Percentiles rank a stretch among this genome's conserved stretches.
Evolutionary conservation across 441 rosid species (phyloP).

Genomic region (Populus trichocarpa): DNA sequence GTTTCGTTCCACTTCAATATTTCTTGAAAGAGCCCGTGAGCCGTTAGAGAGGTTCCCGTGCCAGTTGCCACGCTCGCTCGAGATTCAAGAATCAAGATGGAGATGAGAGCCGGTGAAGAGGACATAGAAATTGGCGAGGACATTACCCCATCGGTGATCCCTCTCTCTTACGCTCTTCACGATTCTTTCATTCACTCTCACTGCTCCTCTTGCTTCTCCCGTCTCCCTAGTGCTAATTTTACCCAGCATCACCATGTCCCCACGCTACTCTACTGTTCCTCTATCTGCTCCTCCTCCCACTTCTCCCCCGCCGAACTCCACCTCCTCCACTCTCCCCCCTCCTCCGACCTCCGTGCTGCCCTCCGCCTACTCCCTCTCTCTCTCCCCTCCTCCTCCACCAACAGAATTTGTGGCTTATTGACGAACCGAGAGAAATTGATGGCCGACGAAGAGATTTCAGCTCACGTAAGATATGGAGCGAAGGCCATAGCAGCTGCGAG

Average conservation of each 20-base stretch:
- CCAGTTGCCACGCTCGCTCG: too few species aligned
- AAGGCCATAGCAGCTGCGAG: conserved; percentile 32
- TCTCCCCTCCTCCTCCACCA: conserved; percentile 15
- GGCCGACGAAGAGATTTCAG: conserved; percentile 30
- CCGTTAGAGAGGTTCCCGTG: too few species aligned
- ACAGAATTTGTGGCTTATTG: conserved; percentile 36
- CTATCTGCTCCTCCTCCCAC: conserved; percentile 34
- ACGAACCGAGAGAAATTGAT: conserved; percentile 48
- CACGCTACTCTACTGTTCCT: conserved; percentile 37
- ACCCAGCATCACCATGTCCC: conserved; percentile 11
- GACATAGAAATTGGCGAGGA: conserved; percentile 37
- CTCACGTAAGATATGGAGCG: conserved; percentile 40
- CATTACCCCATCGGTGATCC: conserved; percentile 43
- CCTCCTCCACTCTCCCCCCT: conserved; percentile 25
- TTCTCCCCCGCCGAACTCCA: conserved; percentile 29
- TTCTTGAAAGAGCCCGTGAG: background rate
- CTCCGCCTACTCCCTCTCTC: conserved; percentile 48
- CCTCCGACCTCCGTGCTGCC: conserved; percentile 53
- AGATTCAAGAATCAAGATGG: conserved; percentile 33
- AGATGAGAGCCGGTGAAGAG: conserved; percentile 42
- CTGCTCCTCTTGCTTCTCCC: conserved; percentile 66
- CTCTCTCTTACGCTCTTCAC: conserved; percentile 55
- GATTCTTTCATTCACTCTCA: conserved; percentile 50
- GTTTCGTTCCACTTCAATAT: too few species aligned
- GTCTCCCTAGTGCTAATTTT: conserved; percentile 15